A percentile compares a stretch with the other conserved stretches of the same genome.
Conservation (phyloP, 148 eudicot species). For the Chenopodium formosanum region DNA sequence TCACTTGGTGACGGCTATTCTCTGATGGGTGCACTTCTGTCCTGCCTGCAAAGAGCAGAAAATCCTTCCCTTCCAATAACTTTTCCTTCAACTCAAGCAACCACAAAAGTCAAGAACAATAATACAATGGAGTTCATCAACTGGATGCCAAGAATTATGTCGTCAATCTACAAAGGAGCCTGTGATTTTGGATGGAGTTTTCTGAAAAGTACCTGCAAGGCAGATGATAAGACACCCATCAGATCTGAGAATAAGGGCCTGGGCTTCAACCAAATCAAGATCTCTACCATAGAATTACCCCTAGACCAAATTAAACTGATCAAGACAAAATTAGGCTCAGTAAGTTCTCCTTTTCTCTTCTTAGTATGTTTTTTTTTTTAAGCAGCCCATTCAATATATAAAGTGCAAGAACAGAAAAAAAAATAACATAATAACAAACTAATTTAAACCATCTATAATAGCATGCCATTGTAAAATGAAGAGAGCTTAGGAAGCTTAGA, state of each 20-base stretch:
- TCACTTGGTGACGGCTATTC: slow-evolving; percentile 80
- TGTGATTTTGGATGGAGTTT: slow-evolving; percentile 61
- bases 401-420: too few species aligned
- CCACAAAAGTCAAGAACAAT: not conserved
- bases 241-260: slow-evolving; percentile 47
- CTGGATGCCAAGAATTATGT: slow-evolving; percentile 21
- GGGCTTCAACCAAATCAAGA: slow-evolving; percentile 39
- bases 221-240: slow-evolving; percentile 54
- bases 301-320: slow-evolving; percentile 45
- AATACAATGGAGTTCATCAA: not conserved
- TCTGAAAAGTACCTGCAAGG: slow-evolving; percentile 43
- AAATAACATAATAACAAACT: too few species aligned
- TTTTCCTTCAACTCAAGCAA: slow-evolving; percentile 38
- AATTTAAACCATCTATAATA: too few species aligned
- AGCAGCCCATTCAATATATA: too few species aligned
- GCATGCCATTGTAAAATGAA: too few species aligned
- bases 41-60: slow-evolving; percentile 66
- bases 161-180: not conserved
- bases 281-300: too few species aligned
- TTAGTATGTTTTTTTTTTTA: too few species aligned
- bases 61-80: slow-evolving; percentile 62
- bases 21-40: slow-evolving; percentile 80
- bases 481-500: too few species aligned
- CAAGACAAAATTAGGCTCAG: slow-evolving; percentile 53
- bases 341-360: slow-evolving; percentile 17